Percentiles rank a stretch among this genome's conserved stretches.
These are phyloP conservation scores for Macaranga tanarius DNA, from an alignment of 441 rosid species.

Conservation along the genomic window DNA sequence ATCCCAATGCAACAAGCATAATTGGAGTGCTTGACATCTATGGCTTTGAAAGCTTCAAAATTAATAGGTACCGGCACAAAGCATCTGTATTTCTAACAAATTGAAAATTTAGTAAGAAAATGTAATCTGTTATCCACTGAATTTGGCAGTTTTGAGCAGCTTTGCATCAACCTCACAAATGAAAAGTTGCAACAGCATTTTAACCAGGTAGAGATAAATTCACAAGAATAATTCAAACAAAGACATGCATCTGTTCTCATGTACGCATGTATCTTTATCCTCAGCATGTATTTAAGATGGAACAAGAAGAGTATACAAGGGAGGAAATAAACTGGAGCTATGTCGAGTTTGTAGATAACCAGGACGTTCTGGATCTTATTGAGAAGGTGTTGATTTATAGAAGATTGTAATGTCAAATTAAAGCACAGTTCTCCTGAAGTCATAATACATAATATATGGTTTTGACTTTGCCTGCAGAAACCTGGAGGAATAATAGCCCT, in stretches of 20 bases:
- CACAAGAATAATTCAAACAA: neutral
- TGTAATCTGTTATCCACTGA: slow-evolving; percentile 13
- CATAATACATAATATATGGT: neutral
- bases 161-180: slow-evolving; percentile 90
- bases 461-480: slow-evolving; percentile 46
- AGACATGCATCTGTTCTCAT: slow-evolving; percentile 2
- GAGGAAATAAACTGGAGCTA: slow-evolving; percentile 82
- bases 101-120: slow-evolving; percentile 2
- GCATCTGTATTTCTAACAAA: neutral
- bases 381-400: slow-evolving; percentile 58
- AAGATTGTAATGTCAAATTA: slow-evolving; percentile 11
- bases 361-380: slow-evolving; percentile 69
- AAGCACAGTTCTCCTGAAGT: slow-evolving; percentile 2
- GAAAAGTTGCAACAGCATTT: slow-evolving; percentile 96
- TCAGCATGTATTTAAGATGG: slow-evolving; percentile 81
- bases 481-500: slow-evolving; percentile 75
- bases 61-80: slow-evolving; percentile 65
- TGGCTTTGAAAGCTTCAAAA: slow-evolving; percentile 96
- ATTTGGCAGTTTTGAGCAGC: slow-evolving; percentile 73
- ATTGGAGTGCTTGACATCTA: slow-evolving; percentile 94
- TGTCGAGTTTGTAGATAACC: slow-evolving; percentile 70
- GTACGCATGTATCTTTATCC: slow-evolving; percentile 19
- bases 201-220: slow-evolving; percentile 66
- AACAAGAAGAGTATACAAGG: slow-evolving; percentile 89
- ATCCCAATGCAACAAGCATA: slow-evolving; percentile 65